phyloP scores from a whole-genome alignment of 352 stramenopile species.

The Halophytophthora batemanensis region DNA sequence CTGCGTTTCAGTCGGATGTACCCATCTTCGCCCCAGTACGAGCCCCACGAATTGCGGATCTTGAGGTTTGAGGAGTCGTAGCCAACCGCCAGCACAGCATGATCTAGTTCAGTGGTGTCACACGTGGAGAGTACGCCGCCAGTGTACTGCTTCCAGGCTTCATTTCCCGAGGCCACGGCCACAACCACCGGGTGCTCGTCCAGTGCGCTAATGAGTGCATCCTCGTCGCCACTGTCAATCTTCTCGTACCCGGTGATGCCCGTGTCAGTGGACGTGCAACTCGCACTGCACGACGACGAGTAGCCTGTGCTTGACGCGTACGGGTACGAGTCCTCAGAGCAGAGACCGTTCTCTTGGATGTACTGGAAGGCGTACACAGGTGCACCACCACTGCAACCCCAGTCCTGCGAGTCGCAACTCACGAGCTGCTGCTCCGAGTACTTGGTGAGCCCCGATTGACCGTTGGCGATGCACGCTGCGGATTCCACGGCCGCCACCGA shows the following conservation, averaged over 20 bases:
- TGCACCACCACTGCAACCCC: constrained; percentile 88
- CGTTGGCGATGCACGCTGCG: constrained; percentile 75
- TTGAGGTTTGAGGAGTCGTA: constrained; percentile 89
- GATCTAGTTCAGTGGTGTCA: constrained; percentile 89
- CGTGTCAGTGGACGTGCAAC: constrained; percentile 26
- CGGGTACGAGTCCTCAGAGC: constrained; percentile 58
- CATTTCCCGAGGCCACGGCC: constrained; percentile 91
- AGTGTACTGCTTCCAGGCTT: constrained; percentile 95
- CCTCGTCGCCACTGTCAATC: constrained; percentile 60
- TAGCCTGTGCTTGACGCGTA: constrained; percentile 51
- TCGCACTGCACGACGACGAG: constrained; percentile 20
- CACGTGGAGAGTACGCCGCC: constrained; percentile 80
- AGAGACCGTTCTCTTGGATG: constrained; percentile 82
- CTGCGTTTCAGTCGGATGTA: constrained; percentile 87
- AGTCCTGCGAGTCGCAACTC: constrained; percentile 81
- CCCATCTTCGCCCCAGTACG: constrained; percentile 87
- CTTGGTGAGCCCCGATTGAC: constrained; percentile 56
- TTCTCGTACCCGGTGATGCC: constrained; percentile 49
- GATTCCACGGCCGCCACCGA: constrained; percentile 89
- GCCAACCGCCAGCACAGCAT: constrained; percentile 95
- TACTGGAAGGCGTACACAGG: constrained; percentile 91
- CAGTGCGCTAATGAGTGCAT: constrained; percentile 79
- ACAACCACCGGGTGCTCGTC: constrained; percentile 91
- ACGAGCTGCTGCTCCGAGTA: constrained; percentile 92
- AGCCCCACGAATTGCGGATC: constrained; percentile 97